Evolutionary conservation across 176 grass and related monocot species (phyloP), one percentile per base, ranked within the genome.

Genomic region (Secale cereale): DNA sequence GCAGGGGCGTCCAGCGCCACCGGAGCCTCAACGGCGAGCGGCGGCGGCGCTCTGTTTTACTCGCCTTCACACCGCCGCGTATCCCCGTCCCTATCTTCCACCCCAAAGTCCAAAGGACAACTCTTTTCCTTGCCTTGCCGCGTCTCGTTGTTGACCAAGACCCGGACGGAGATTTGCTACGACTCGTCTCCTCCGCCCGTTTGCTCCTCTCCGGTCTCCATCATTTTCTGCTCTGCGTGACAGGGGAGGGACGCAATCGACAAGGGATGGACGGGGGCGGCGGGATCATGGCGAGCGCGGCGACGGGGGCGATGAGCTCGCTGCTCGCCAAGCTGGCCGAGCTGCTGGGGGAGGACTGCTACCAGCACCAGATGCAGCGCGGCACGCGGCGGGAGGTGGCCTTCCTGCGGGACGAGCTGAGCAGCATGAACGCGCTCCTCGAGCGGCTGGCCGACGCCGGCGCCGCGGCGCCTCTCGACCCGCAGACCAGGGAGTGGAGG

Each of bases 291-390:
- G 77, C 35, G 36, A 79, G 59, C 77, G 77, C 57, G 4, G 57
- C 77, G 35, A 79, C 77, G 14, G 77, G 77, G 35, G 77, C 36
- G 36, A 79, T 79, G 77, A 43, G 31, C 59, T 79, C 77, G 23
- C 14, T 79, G 14, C 77, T 79, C 9, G 59, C 59, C 23, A 79
- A 64, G 59, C 77, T 79, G 23, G 39, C 77, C 14, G 11, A 13
- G 8, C 59, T 79, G 33, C 57, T 79, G 59, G 56, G 35, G 20
- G 16, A 64, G 35, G 36, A 79, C 59, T 79, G 61, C 56, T 79
- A 79, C 77, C 59, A 40, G n/a, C 11, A 79, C 77, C 59, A 40
- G 35, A 68, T 74, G 25, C 59, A 63, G 11, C 37, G 50, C 1
- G 81, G 66, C 39, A 67, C 70, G 50, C 56, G 27, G 7, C 23